Base-by-base conservation (phyloP, 306 rosid species). In the Cyamopsis tetragonoloba region DNA sequence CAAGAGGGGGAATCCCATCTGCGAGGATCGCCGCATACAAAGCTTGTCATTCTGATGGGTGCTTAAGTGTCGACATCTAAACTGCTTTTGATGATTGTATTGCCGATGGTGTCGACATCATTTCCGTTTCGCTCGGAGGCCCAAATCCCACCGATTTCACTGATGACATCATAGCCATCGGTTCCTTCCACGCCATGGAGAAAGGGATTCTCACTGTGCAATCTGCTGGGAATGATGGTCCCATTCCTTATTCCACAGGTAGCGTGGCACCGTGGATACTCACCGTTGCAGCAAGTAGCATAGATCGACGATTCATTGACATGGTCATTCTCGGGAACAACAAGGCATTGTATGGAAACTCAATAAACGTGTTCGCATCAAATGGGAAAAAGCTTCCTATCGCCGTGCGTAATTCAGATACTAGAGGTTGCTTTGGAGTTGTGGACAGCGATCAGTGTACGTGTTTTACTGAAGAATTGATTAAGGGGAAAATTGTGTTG, bases 21-120 rank as follows among this genome's bases (percentile, higher is more conserved):
- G 58, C 79, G 55, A 65, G 79, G 22, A 9, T 74, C 43, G 72
- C 79, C 20, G 11, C 12, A 4, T 65, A 74, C 10, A 74, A 56
- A 55, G 58, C 17, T 0, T 74, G 79, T 31, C 4, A 0, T 30
- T 0, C 2, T 0, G 0, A 0, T 0, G 34, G 17, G 2, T 82
- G 83, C 20, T 0, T 1, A 0, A 5, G 22, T 3, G 24, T 26
- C 1, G 14, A 2, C 48, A 4, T 82, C 11, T 62, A 80, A 67
- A 81, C 89, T 47, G 85, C 80, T 46, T 73, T 78, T n/a, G 88
- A 85, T n/a, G 86, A 82, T 57, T 83, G 86, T 5, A 77, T 85
- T 7, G 81, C 83, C 4, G 83, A 85, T 31, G 84, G 88, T 6
- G 86, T 83, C 4, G 70, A 75, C 38, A 12, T 83, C 9, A 68